Conservation (phyloP, 345 rosid species). For the Sisymbrium irio region DNA sequence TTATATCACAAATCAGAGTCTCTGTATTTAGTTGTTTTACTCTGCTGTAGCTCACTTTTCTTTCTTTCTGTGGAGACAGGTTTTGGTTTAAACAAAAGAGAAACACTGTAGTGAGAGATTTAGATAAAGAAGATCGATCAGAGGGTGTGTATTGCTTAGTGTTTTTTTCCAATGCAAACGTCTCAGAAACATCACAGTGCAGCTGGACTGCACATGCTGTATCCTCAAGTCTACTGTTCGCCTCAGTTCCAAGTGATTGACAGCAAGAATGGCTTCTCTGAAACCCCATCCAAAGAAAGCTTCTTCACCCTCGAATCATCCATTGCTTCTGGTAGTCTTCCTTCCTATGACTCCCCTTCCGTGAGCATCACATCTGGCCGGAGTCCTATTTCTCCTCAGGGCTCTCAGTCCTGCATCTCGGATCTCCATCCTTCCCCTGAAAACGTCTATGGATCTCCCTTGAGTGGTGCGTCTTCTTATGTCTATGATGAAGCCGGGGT, state of each 20-base stretch:
- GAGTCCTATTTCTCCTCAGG: slow-evolving; percentile 81
- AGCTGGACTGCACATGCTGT: slow-evolving; percentile 49
- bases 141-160: background rate
- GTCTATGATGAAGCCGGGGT: slow-evolving; percentile 48
- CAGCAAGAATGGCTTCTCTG: slow-evolving; percentile 44
- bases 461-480: slow-evolving; percentile 58
- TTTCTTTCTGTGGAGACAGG: slow-evolving; percentile 19
- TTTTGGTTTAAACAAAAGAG: background rate
- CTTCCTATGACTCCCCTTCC: slow-evolving; percentile 63
- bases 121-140: background rate
- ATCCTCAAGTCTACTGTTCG: slow-evolving; percentile 48
- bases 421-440: slow-evolving; percentile 74
- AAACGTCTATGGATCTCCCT: slow-evolving; percentile 64
- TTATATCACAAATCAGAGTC: background rate
- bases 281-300: slow-evolving; percentile 47
- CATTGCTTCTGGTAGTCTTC: slow-evolving; percentile 41
- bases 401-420: slow-evolving; percentile 71
- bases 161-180: slow-evolving; percentile 50
- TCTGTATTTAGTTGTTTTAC: background rate
- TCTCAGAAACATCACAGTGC: slow-evolving; percentile 61
- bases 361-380: slow-evolving; percentile 60
- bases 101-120: background rate
- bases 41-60: slow-evolving; percentile 13
- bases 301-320: slow-evolving; percentile 86
- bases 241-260: slow-evolving; percentile 51